A percentile compares a stretch with the other conserved stretches of the same genome.
Conservation (phyloP, 164 flowering plant species). For the Vitis labrusca region DNA sequence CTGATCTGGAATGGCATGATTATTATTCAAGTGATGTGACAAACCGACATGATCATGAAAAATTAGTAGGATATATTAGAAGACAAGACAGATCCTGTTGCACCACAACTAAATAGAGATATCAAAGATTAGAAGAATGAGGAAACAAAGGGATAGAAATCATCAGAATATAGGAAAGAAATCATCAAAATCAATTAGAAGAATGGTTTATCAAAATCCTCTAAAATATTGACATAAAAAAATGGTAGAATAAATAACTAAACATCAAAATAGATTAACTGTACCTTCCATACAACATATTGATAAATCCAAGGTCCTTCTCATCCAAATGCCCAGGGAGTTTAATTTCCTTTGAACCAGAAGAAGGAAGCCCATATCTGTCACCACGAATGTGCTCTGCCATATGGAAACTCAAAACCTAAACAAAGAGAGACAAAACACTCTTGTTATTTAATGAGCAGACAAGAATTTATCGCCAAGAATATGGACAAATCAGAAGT, state of each 20-base stretch:
- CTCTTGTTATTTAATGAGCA: neutral
- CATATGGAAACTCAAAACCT: slow-evolving; percentile 59
- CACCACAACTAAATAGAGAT: neutral
- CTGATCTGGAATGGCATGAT: slow-evolving; percentile 46
- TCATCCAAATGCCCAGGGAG: slow-evolving; percentile 21
- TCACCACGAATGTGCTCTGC: slow-evolving; percentile 17
- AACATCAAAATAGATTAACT: neutral
- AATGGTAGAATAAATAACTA: neutral
- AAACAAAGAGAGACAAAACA: slow-evolving; percentile 7
- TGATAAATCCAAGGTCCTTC: slow-evolving; percentile 45
- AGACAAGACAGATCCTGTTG: neutral
- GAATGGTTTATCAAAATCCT: neutral
- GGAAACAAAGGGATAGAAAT: too few relatives aligned
- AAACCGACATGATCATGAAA: neutral
- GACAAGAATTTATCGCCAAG: slow-evolving; percentile 1
- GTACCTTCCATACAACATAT: slow-evolving; percentile 65
- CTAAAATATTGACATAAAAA: neutral
- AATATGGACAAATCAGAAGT: neutral
- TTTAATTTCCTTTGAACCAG: slow-evolving; percentile 17
- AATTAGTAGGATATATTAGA: neutral
- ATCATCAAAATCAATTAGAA: neutral
- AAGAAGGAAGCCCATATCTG: slow-evolving; percentile 12
- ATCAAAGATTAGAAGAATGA: neutral
- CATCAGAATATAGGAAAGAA: too few relatives aligned
- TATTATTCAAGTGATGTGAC: slow-evolving; percentile 3